These are phyloP conservation scores for Zygosaccharomyces bisporus DNA, from an alignment of 805 yeast species.

Conservation along the genomic window DNA sequence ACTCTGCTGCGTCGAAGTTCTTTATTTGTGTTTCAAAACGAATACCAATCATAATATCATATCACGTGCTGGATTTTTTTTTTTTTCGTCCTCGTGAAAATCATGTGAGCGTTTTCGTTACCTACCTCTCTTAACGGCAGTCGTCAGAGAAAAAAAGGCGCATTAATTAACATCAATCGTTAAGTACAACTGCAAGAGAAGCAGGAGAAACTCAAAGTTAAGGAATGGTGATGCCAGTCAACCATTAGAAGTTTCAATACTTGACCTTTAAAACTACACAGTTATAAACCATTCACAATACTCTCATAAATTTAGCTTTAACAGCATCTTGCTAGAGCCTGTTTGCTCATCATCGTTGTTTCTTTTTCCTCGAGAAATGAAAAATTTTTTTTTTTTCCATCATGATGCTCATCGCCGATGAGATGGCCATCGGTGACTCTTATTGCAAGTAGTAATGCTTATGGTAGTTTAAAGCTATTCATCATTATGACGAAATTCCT, in stretches of 20 bases:
- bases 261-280: background rate
- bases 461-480: conserved; percentile 1
- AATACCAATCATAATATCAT: no score
- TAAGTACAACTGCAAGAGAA: conserved; percentile 9
- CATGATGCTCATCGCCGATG: conserved; percentile 6
- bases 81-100: background rate
- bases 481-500: conserved; percentile 6
- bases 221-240: background rate
- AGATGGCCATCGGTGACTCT: conserved; percentile 7
- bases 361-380: conserved; percentile 2
- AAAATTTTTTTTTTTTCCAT: conserved; percentile 8
- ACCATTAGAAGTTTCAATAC: background rate
- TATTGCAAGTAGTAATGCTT: background rate
- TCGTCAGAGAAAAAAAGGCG: conserved; percentile 9
- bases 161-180: background rate
- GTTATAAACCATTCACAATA: background rate
- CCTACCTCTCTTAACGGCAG: conserved; percentile 10
- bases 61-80: no score
- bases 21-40: no score
- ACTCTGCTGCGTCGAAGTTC: no score
- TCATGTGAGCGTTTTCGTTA: background rate
- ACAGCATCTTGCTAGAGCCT: background rate
- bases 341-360: background rate
- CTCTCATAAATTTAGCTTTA: background rate
- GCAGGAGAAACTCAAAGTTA: background rate